A percentile compares a stretch with the other conserved stretches of the same genome.
These are phyloP conservation scores for Apocynum venetum DNA, from an alignment of 257 asterid genomes.

Conservation along the genomic window DNA sequence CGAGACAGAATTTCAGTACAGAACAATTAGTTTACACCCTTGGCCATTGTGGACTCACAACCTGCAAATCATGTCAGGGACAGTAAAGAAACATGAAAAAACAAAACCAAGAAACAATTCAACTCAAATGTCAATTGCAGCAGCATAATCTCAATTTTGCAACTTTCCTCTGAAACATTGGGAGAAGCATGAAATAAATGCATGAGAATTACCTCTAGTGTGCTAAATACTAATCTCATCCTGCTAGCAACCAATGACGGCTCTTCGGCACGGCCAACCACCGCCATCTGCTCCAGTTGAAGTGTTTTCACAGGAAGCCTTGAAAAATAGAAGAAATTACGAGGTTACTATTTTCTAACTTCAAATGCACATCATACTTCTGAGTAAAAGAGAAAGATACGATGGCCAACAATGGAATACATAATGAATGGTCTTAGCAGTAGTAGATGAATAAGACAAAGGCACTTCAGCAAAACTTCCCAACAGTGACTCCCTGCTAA, in stretches of 20 bases:
- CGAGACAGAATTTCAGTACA: neutral
- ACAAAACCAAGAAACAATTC: neutral
- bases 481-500: no score
- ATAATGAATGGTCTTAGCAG: neutral
- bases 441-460: no score
- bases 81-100: neutral
- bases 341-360: neutral
- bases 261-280: conserved; percentile 73
- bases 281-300: conserved; percentile 92
- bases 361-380: neutral
- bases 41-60: conserved; percentile 98
- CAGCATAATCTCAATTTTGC: neutral
- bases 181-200: neutral
- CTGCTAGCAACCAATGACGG: conserved; percentile 91
- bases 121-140: neutral
- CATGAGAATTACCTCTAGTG: conserved; percentile 68
- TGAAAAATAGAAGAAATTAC: conserved; percentile 9
- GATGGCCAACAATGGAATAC: neutral
- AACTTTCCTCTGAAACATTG: conserved; percentile 4
- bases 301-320: conserved; percentile 98
- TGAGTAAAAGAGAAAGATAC: neutral
- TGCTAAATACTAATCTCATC: conserved; percentile 84
- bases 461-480: no score
- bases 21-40: conserved; percentile 32
- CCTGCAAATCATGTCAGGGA: conserved; percentile 37